phyloP scores from a whole-genome alignment of 352 stramenopile species.

The Phytophthora hybrid region DNA sequence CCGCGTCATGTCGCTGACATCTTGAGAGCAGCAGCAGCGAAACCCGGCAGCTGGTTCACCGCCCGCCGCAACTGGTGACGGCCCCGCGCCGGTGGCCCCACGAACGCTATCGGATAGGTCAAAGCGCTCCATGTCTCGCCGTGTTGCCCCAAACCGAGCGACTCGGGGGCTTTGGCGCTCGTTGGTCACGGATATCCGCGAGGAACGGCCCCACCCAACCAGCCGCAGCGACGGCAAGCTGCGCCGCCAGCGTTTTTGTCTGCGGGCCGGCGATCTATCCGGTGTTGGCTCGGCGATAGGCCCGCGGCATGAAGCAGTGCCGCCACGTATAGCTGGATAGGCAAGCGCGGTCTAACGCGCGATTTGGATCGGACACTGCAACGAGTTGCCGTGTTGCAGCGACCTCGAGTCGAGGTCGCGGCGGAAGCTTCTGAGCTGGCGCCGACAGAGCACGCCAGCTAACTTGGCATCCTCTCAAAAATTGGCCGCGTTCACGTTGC shows the following conservation, averaged over 20 bases:
- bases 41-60: constrained; percentile 22
- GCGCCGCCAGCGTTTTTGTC: constrained; percentile 27
- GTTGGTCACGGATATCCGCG: constrained; percentile 23
- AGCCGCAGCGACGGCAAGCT: background rate
- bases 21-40: constrained; percentile 32
- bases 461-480: constrained; percentile 44
- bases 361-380: constrained; percentile 4
- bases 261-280: constrained; percentile 29
- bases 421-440: constrained; percentile 39
- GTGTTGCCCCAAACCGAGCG: constrained; percentile 14
- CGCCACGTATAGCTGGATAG: constrained; percentile 36
- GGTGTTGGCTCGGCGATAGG: constrained; percentile 33
- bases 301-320: constrained; percentile 10
- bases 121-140: constrained; percentile 25
- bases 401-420: background rate
- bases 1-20: constrained; percentile 46
- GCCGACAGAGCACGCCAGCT: constrained; percentile 36
- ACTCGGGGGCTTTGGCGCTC: background rate
- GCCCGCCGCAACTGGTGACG: constrained; percentile 26
- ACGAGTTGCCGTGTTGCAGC: background rate
- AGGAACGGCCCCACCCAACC: background rate
- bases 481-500: constrained; percentile 25
- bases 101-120: constrained; percentile 15
- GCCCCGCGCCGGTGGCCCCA: background rate
- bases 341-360: background rate